Evolutionary conservation across 257 asterid genomes (phyloP), one percentile per base, ranked within the genome.

Genomic region (Linderniella brevidens): DNA sequence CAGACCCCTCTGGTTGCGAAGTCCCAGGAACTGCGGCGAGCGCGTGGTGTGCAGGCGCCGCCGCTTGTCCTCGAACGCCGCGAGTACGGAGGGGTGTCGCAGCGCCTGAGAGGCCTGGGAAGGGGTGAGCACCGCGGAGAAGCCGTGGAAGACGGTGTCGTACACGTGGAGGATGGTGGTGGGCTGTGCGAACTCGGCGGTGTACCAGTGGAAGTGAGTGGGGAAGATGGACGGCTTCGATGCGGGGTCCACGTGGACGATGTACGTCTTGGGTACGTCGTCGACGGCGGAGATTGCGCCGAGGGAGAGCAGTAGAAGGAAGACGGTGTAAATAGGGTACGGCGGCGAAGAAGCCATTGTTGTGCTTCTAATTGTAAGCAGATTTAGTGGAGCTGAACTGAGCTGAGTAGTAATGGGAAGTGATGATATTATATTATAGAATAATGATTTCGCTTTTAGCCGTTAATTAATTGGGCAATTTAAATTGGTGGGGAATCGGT

Each of bases 11-110:
- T 5, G 93, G 67, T 11, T 39, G 3, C 15, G 13, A 17, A 90
- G 75, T 12, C 99, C 99, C 1, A 90, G 79, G 61, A 90, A 90
- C 64, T 85, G 96, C 52, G 99, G 99, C 35, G 99, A 90, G 36
- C 99, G 72, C 0, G 99, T 90, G 11, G 99, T 90, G 61, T 90
- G 99, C 41, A 85, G 93, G 8, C 73, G 67, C 0, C 99, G 80
- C 50, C 92, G 80, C 50, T 71, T 77, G 76, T 90, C 99, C 35
- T 75, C 86, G 47, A 90, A 73, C 0, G 85, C 69, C 10, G 94
- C 72, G 51, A 90, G 86, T 43, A 81, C 20, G 0, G 94, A 73
- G 0, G 99, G 92, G 60, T 85, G 93, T 19, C 63, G 45, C 44
- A 70, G 86, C 1, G 75, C 65, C 0, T 71, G 42, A 4, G 85